Base-by-base conservation (phyloP, 1,284 basidiomycete species). In the Omphalotus olearius region DNA sequence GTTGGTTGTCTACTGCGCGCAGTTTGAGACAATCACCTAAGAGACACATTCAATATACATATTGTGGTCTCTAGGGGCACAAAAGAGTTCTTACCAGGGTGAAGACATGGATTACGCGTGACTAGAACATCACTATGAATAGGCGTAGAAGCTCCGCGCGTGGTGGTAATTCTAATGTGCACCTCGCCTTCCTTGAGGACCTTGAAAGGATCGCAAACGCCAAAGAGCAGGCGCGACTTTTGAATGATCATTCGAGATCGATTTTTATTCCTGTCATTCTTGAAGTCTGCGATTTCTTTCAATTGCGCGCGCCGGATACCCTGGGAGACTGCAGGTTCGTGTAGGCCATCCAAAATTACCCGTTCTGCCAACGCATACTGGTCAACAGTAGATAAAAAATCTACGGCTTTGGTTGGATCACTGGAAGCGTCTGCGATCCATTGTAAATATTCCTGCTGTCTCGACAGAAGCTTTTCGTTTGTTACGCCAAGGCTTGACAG, bases 51-150 rank as follows among this genome's bases (percentile, higher is more conserved):
- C 26, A 30, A 43, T 1, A 52, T 36, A 33, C n/a, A n/a, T n/a
- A 39, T 20, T 5, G 41, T 10, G 14, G 20, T 10, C 10, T 18
- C 17, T 20, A 14, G 16, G 35, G 20, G 16, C 10, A 40, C 9
- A 37, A 39, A 30, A 0, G 38, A 18, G 40, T 3, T 53, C 65
- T 6, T 50, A 78, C 79, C 82, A 26, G 83, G 82, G 64, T 85
- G 80, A 30, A 85, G 69, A 57, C 83, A 85, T 0, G 83, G 83
- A 59, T 85, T 85, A 23, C 82, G 69, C 3, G 83, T 79, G 4
- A 85, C 75, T 7, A 85, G 67, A 0, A 85, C 79, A 57, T 83
- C 78, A 0, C 74, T 72, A 54, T 82, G 75, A 20, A 80, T 79
- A 0, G 78, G 70, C 0, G 81, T 82, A 1, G 77, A 69, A 0